Base-by-base conservation (phyloP, 2,329 filamentous ascomycete species). In the Aspergillus puulaauensis region DNA sequence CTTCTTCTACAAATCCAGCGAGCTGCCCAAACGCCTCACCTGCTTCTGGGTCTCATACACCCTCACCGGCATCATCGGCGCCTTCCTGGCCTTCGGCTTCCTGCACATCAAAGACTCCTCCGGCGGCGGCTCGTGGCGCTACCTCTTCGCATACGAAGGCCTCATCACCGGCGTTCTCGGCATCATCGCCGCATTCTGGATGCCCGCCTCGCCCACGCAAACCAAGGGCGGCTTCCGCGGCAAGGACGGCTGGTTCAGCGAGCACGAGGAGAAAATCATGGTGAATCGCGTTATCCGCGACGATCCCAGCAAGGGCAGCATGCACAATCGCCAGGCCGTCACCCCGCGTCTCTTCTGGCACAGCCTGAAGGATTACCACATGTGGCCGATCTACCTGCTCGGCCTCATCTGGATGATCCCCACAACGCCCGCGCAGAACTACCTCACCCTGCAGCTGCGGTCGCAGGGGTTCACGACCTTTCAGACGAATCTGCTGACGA, bases 1-100 rank as follows among this genome's bases (percentile, higher is more conserved):
- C 4, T 92, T 92, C 71, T 93, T 88, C 73, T 92, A 91, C 75
- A 91, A 84, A 46, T 84, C 84, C 1, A 80, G 80, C 52, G 90
- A 92, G 68, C 77, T 92, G 0, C 87, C 89, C 0, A 80, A 82
- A 7, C 82, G 90, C 1, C 75, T 92, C 15, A 84, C 84, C 62
- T 84, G 80, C 66, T 91, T 91, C 75, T 92, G 89, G 89, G 84
- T 85, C 0, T 81, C 86, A 0, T 84, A 88, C 12, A 62, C 79
- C 43, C 68, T 70, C 0, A 80, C 79, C 0, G 68, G 72, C 2
- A 81, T 81, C n/a, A 69, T 81, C 1, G 68, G 80, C 11, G 70
- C 81, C 0, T 76, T 82, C 43, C 70, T 82, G 4, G 79, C 78
- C 0, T 83, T 70, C 49, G 74, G 74, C 2, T 74, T 76, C 57